These are phyloP conservation scores for Sporothrix sp. DNA, from an alignment of 2,329 filamentous ascomycete genomes.

Conservation along the genomic window DNA sequence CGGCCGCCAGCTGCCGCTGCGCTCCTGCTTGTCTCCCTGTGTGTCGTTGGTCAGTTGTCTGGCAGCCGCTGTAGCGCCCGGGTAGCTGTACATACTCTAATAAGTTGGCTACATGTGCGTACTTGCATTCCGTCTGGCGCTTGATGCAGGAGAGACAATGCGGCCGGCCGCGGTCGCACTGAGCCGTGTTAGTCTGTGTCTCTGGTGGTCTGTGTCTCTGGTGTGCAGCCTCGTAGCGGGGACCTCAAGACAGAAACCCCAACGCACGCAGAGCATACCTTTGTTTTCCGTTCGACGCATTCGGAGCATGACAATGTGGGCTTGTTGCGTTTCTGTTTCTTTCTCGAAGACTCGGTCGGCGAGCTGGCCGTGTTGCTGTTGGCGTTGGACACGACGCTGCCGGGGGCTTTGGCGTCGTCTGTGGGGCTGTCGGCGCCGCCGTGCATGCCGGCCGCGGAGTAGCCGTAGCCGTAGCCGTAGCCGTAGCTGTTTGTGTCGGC, in stretches of 20 bases:
- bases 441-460: background rate
- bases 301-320: conserved; percentile 70
- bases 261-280: conserved; percentile 36
- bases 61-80: no score
- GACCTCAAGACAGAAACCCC: no score
- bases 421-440: conserved; percentile 2
- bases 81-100: conserved; percentile 63
- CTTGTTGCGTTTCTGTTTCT: conserved; percentile 79
- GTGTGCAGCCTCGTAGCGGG: no score
- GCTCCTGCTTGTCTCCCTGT: conserved; percentile 48
- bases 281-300: conserved; percentile 75
- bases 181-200: conserved; percentile 5
- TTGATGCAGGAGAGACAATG: conserved; percentile 62
- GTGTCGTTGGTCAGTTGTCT: background rate
- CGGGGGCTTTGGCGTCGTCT: background rate
- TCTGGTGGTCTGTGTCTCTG: no score
- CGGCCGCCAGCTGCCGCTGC: conserved; percentile 36
- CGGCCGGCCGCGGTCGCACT: conserved; percentile 68
- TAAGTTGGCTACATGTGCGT: conserved; percentile 66
- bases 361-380: conserved; percentile 17
- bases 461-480: background rate
- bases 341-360: conserved; percentile 37
- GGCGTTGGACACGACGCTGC: conserved; percentile 1
- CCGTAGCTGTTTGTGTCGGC: conserved; percentile 1
- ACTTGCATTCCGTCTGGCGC: conserved; percentile 64